phyloP scores from a whole-genome alignment of 1,284 basidiomycete species.

The Apiotrichum siamense region DNA sequence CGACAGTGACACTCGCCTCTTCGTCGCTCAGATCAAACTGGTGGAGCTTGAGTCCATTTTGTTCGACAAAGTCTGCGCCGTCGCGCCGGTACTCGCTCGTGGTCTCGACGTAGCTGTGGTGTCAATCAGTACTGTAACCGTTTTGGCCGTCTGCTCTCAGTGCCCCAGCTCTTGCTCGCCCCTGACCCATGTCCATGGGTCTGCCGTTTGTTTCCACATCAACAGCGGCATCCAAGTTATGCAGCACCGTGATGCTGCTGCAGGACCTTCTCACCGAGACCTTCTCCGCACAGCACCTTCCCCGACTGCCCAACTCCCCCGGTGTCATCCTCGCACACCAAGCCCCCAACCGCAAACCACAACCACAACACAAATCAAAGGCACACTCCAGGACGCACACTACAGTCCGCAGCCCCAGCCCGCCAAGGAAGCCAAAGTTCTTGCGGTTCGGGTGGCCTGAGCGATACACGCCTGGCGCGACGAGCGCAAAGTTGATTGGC shows the following conservation, averaged over 20 bases:
- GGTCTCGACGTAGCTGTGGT: conserved; percentile 36
- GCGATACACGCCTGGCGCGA: conserved; percentile 41
- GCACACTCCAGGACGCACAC: conserved; percentile 27
- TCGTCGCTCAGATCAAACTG: conserved; percentile 36
- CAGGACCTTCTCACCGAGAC: no score
- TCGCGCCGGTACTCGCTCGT: conserved; percentile 38
- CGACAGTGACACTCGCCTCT: conserved; percentile 8
- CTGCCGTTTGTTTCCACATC: no score
- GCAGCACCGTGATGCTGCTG: no score
- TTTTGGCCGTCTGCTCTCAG: no score
- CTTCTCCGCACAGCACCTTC: background rate
- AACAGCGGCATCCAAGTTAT: no score
- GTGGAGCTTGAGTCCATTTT: conserved; percentile 24
- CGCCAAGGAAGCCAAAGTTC: conserved; percentile 43
- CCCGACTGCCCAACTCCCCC: background rate
- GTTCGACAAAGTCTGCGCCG: conserved; percentile 32
- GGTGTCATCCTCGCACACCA: no score
- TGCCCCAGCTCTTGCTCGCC: no score
- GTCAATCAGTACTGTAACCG: background rate
- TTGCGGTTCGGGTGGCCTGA: conserved; percentile 46
- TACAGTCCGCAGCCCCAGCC: conserved; percentile 40
- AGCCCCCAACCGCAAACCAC: no score
- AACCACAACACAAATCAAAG: background rate
- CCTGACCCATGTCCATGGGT: background rate
- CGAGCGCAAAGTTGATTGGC: conserved; percentile 49